phyloP scores from a whole-genome alignment of 2,329 filamentous ascomycete genomes.

The Colletotrichum spinosum region DNA sequence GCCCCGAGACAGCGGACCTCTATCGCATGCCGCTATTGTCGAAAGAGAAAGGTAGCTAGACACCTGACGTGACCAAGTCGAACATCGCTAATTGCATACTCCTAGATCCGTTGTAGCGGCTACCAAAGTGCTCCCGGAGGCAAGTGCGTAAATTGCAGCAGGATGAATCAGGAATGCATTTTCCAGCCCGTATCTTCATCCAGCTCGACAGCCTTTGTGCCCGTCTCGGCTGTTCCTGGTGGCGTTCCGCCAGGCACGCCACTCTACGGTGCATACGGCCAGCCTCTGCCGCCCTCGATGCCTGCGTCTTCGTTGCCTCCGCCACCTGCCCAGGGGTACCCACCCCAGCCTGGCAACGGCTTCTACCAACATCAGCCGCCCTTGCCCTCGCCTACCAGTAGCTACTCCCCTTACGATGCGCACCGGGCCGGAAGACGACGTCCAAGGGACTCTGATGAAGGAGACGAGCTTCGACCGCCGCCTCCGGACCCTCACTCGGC shows the following conservation, averaged over 20 bases:
- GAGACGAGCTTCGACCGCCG: constrained; percentile 57
- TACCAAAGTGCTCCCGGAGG: constrained; percentile 69
- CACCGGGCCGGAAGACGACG: constrained; percentile 50
- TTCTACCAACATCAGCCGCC: constrained; percentile 51
- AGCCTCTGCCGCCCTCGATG: constrained; percentile 61
- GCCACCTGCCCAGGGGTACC: constrained; percentile 31
- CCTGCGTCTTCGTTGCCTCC: constrained; percentile 41
- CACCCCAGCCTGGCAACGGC: constrained; percentile 40
- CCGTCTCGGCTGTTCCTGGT: constrained; percentile 68
- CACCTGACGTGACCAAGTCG: background rate
- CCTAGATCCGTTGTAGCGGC: constrained; percentile 70
- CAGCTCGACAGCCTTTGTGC: constrained; percentile 68
- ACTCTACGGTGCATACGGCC: constrained; percentile 68
- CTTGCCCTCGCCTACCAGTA: constrained; percentile 58
- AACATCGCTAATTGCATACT: constrained; percentile 7
- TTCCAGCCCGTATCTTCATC: constrained; percentile 70
- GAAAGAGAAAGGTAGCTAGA: constrained; percentile 67
- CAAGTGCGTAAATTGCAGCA: constrained; percentile 71
- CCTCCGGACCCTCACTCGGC: constrained; percentile 54
- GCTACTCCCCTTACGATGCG: constrained; percentile 54
- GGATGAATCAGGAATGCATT: constrained; percentile 71
- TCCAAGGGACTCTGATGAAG: constrained; percentile 53
- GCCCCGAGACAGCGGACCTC: constrained; percentile 70
- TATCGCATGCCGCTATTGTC: constrained; percentile 70
- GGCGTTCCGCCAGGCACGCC: constrained; percentile 67